Conservation (phyloP, 2,329 filamentous ascomycete species). For the Hymenoscyphus occultus region DNA sequence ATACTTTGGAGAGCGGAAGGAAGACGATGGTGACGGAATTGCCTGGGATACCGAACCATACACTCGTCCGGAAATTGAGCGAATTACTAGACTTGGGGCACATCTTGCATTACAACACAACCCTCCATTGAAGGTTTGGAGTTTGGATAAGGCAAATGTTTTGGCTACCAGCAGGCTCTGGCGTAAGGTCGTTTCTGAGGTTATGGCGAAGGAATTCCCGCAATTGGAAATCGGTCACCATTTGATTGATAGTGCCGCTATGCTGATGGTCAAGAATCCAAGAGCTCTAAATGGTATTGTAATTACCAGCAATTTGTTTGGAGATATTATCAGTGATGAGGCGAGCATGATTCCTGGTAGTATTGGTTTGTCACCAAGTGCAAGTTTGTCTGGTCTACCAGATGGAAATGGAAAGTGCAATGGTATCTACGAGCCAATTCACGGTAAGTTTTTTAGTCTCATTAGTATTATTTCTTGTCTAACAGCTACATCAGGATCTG, state of each 20-base stretch:
- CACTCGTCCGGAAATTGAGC: slow-evolving; percentile 79
- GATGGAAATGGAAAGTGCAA: slow-evolving; percentile 83
- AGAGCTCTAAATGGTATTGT: slow-evolving; percentile 83
- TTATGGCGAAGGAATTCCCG: slow-evolving; percentile 86
- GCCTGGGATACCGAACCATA: slow-evolving; percentile 88
- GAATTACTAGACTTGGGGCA: slow-evolving; percentile 77
- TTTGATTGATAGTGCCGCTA: slow-evolving; percentile 93
- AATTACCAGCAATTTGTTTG: slow-evolving; percentile 90
- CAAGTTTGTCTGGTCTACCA: slow-evolving; percentile 80
- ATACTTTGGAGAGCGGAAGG: slow-evolving; percentile 89
- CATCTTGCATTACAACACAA: slow-evolving; percentile 74
- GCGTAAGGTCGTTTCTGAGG: slow-evolving; percentile 81
- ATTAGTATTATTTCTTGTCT: neutral
- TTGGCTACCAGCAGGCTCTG: slow-evolving; percentile 86
- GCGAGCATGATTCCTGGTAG: slow-evolving; percentile 91
- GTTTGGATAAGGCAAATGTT: slow-evolving; percentile 94
- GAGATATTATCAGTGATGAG: slow-evolving; percentile 95
- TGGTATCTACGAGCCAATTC: slow-evolving; percentile 96
- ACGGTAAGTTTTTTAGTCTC: slow-evolving; percentile 58
- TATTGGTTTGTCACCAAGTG: slow-evolving; percentile 83
- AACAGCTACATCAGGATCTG: slow-evolving; percentile 58
- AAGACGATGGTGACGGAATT: slow-evolving; percentile 69
- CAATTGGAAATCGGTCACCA: slow-evolving; percentile 82
- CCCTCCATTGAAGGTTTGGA: slow-evolving; percentile 77
- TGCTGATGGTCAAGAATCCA: slow-evolving; percentile 96